Conservation (phyloP, 1,284 basidiomycete genomes). For the Tilletiopsis washingtonensis region DNA sequence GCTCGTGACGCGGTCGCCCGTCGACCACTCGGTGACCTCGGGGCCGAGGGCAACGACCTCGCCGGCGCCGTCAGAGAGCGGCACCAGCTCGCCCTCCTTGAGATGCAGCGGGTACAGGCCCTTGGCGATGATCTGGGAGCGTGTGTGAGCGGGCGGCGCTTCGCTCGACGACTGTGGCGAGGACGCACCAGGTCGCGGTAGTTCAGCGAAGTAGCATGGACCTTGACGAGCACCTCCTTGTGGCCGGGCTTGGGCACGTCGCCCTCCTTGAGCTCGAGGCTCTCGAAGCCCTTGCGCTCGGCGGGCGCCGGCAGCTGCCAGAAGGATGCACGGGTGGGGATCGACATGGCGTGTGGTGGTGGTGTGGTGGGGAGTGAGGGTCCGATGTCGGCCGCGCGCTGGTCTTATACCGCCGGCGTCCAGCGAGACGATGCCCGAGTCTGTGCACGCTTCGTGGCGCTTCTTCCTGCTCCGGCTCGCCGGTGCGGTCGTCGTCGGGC, state of each 20-base stretch:
- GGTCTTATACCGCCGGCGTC: too few species aligned
- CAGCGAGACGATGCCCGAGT: too few species aligned
- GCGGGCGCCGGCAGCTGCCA: constrained; percentile 6
- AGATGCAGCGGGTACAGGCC: constrained; percentile 17
- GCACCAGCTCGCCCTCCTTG: constrained; percentile 49
- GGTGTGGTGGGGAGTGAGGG: too few species aligned
- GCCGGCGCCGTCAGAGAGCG: constrained; percentile 60
- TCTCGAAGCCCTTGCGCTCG: constrained; percentile 15
- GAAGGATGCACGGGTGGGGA: background rate
- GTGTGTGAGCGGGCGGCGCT: background rate
- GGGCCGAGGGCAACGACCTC: constrained; percentile 56
- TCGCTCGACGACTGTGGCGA: too few species aligned
- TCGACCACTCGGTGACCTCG: constrained; percentile 54
- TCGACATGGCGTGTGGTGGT: background rate
- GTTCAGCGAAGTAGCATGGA: constrained; percentile 49
- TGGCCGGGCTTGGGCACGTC: constrained; percentile 23
- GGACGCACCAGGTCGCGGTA: constrained; percentile 41
- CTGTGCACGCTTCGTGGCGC: too few species aligned
- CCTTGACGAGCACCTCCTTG: constrained; percentile 37
- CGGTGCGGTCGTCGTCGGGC: too few species aligned
- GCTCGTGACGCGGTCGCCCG: constrained; percentile 56
- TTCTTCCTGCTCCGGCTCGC: too few species aligned
- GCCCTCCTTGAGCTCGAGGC: constrained; percentile 15
- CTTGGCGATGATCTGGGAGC: constrained; percentile 19
- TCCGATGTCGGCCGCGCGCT: too few species aligned